Evolutionary conservation across 768 basidiomycete species (phyloP).

Genomic region (Lactarius hatsudake): DNA sequence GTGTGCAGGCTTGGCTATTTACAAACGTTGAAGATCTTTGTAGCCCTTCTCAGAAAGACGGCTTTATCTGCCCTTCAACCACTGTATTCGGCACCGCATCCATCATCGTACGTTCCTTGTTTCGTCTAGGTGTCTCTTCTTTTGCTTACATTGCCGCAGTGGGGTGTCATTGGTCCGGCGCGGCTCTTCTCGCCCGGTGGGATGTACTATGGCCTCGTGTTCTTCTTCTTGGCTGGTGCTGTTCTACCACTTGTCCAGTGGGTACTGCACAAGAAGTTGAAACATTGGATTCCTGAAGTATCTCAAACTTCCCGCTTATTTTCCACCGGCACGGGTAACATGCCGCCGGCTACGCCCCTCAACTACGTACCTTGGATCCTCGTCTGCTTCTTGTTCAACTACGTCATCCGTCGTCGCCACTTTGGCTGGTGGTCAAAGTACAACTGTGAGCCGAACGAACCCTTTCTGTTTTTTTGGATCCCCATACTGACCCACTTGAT

Average conservation of each 20-base stretch:
- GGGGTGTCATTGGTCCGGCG: constrained; percentile 74
- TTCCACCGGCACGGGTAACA: constrained; percentile 40
- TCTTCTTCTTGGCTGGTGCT: constrained; percentile 79
- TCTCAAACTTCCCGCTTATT: constrained; percentile 54
- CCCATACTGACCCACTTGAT: constrained; percentile 1
- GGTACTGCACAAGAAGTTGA: constrained; percentile 36
- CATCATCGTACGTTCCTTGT: constrained; percentile 53
- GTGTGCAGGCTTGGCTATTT: constrained; percentile 78
- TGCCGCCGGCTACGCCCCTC: constrained; percentile 43
- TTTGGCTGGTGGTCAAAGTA: constrained; percentile 42
- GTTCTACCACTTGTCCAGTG: constrained; percentile 56
- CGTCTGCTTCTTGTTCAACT: constrained; percentile 39
- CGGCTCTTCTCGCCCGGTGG: constrained; percentile 31
- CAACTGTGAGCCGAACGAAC: constrained; percentile 33
- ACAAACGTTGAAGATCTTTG: constrained; percentile 65
- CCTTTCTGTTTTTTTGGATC: background rate
- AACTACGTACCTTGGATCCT: constrained; percentile 42
- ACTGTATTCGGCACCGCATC: constrained; percentile 77
- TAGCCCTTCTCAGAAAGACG: constrained; percentile 47
- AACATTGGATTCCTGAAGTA: constrained; percentile 43
- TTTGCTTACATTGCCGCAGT: constrained; percentile 14
- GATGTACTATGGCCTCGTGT: constrained; percentile 40
- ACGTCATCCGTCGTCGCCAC: constrained; percentile 38
- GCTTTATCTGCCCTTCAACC: constrained; percentile 69
- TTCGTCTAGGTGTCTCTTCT: background rate